These are phyloP conservation scores for Pelomyxa schiedti DNA, from an alignment of 78 protist genomes.

Conservation along the genomic window DNA sequence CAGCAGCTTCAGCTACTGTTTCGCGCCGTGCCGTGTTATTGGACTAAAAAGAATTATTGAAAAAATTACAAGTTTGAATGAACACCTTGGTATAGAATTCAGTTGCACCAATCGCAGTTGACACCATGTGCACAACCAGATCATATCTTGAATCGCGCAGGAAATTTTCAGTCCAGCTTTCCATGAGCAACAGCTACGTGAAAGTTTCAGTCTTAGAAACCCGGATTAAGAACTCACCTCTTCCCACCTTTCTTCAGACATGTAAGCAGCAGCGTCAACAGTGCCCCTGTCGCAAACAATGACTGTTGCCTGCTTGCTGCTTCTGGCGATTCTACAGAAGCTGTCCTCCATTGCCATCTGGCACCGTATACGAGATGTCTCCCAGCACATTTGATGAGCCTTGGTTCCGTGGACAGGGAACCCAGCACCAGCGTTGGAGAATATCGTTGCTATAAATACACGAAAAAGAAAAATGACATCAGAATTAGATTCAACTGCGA, in stretches of 20 bases:
- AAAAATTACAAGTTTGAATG: too few species aligned
- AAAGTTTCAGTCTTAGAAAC: not conserved
- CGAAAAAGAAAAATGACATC: not conserved
- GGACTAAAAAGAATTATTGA: too few species aligned
- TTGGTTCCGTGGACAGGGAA: constrained; percentile 3
- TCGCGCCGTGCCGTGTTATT: not conserved
- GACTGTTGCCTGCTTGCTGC: constrained; percentile 1
- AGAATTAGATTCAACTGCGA: not conserved
- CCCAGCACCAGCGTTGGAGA: constrained; percentile 11
- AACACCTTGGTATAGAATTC: too few species aligned
- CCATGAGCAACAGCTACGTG: too few species aligned
- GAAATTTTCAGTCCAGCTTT: not conserved
- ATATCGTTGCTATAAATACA: not conserved
- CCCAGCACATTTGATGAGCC: constrained; percentile 1
- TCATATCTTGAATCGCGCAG: constrained; percentile 3
- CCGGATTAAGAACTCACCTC: not conserved
- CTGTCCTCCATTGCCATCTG: constrained; percentile 17
- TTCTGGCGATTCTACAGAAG: constrained; percentile 1
- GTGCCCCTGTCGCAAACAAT: constrained; percentile 19
- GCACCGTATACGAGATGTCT: not conserved
- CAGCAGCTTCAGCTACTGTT: not conserved
- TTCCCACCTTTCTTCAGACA: not conserved
- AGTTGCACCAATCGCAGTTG: constrained; percentile 11
- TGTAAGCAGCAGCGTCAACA: constrained; percentile 5
- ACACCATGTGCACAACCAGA: not conserved